Base-by-base conservation (phyloP, 139 green algal species). In the Mesotaenium endlicherianum region DNA sequence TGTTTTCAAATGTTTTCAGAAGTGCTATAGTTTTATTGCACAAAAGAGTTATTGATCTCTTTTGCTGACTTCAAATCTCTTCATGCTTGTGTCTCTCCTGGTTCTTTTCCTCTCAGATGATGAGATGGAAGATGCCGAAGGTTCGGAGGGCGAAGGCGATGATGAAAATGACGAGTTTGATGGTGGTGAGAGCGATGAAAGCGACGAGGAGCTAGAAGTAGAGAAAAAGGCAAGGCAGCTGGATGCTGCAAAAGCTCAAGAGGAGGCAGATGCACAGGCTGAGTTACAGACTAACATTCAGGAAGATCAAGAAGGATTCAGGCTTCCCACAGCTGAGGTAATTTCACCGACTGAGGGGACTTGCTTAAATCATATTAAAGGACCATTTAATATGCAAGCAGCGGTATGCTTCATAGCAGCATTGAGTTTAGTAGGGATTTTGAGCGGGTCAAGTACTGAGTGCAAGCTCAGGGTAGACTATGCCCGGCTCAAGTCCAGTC, bases 241-340 rank as follows among this genome's bases (percentile, higher is more conserved):
- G 45, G 83, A 80, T 3, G 60, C 58, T 17, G 26, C 69, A 76
- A 38, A 59, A 16, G 77, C 71, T 78, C 11, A 42, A 60, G 83
- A 88, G 50, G 78, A 80, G 71, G 83, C 42, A 78, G 83, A 88
- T 30, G 83, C 76, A 36, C 55, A 87, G 42, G 83, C 59, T 30
- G 83, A 88, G 60, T 6, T 86, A 57, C 49, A 72, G 43, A 85
- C 80, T 1, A 88, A 85, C 76, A 81, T 88, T 17, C 38, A 67
- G 75, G 75, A 88, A 11, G 59, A 70, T 5, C 38, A 50, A 36
- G 81, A 87, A 55, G 30, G 17, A 17, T 81, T 88, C 42, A 5
- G 50, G 47, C 64, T 88, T 78, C 83, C 83, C 40, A 88, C 83
- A 50, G 77, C 59, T 16, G 83, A 88, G 81, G 81, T 85, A 39